These are phyloP conservation scores for Closterium sp. DNA, from an alignment of 139 green algal species.

Conservation along the genomic window DNA sequence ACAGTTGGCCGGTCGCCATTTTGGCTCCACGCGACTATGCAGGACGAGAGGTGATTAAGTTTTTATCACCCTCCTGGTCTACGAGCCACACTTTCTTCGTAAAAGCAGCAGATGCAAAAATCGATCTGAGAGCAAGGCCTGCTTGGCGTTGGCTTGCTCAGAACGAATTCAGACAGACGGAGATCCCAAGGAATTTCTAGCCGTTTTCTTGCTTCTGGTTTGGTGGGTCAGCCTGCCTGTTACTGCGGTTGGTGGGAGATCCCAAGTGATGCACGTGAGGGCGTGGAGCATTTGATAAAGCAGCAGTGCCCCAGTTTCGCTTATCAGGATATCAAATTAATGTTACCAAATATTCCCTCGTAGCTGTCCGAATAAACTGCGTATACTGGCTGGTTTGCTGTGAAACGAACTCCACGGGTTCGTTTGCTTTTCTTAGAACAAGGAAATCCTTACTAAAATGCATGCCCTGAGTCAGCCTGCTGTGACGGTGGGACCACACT, in stretches of 20 bases:
- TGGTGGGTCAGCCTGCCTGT: background rate
- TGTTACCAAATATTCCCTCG: no score
- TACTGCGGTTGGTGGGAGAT: background rate
- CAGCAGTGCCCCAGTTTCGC: no score
- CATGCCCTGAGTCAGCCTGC: background rate
- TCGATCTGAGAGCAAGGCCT: background rate
- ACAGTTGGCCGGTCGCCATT: conserved; percentile 46
- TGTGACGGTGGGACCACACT: background rate
- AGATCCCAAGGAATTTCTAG: background rate
- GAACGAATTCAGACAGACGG: background rate
- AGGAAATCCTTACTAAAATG: no score
- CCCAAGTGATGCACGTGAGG: background rate
- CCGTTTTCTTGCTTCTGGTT: background rate
- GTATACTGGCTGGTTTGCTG: no score
- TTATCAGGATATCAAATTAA: no score
- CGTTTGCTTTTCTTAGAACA: no score
- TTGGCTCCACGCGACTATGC: conserved; percentile 2
- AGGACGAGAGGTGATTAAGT: background rate
- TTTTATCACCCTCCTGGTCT: background rate
- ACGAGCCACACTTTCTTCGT: no score
- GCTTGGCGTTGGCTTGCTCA: background rate
- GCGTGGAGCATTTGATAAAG: no score
- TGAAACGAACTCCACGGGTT: no score
- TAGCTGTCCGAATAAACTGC: no score
- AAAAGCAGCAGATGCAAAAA: no score